Percentiles rank a stretch among this genome's conserved stretches.
These are phyloP conservation scores for Cryptococcus amylolentus DNA, from an alignment of 1,284 basidiomycete species.

Conservation along the genomic window DNA sequence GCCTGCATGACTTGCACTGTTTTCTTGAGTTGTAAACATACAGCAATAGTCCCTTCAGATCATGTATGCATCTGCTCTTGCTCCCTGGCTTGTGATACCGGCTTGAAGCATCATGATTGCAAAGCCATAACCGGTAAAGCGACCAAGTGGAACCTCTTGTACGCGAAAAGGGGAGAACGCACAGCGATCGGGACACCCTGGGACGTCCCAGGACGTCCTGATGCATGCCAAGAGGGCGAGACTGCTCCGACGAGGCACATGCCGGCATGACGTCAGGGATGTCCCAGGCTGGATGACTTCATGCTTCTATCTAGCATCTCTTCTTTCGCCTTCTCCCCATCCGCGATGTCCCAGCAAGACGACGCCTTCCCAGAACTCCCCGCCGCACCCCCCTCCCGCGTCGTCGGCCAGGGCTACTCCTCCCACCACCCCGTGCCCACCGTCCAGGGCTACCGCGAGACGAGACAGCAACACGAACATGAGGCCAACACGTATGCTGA, in stretches of 20 bases:
- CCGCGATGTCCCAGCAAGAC: slow-evolving; percentile 1
- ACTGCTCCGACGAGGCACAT: no score
- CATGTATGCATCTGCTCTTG: no score
- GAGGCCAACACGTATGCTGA: slow-evolving; percentile 45
- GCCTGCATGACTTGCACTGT: no score
- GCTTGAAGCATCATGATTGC: no score
- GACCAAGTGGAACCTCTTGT: no score
- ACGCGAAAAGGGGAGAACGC: no score
- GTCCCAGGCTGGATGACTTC: not conserved
- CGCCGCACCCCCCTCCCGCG: slow-evolving; percentile 40
- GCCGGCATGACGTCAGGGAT: not conserved
- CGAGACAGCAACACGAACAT: slow-evolving; percentile 39
- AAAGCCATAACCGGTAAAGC: no score
- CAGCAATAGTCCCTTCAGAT: no score
- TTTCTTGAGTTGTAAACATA: no score
- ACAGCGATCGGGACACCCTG: not conserved
- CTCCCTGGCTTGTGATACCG: no score
- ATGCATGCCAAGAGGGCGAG: no score
- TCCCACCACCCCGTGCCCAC: slow-evolving; percentile 49
- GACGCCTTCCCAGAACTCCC: slow-evolving; percentile 36
- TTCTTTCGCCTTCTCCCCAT: not conserved
- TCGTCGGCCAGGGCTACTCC: slow-evolving; percentile 42
- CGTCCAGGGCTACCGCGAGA: slow-evolving; percentile 42
- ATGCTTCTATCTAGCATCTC: not conserved
- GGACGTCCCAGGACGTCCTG: no score